Base-by-base conservation (phyloP, 75 land plant genomes). In the Isoetes taiwanensis region DNA sequence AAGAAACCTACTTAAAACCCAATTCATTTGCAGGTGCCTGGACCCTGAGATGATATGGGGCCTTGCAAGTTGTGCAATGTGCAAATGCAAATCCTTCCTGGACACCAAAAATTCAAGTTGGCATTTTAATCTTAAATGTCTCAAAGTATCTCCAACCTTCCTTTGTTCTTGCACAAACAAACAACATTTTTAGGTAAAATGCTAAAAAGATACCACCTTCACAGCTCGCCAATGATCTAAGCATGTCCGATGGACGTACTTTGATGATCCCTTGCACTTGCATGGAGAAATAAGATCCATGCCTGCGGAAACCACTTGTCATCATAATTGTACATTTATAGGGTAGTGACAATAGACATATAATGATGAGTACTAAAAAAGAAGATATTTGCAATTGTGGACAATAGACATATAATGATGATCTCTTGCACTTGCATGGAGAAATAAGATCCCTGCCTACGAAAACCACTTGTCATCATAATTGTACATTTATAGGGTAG, bases 1-100 rank as follows among this genome's bases (percentile, higher is more conserved):
- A 34, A 11, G 99, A 94, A 5, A 94, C 96, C 64, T 94, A 96
- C 58, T 63, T 78, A 62, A 94, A 94, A 8, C 99, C 99, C 77
- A 89, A 30, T 28, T 54, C 42, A 54, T 69, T 17, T 2, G 99
- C 99, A n/a, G 50, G 50, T 46, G 50, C 50, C 50, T 46, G 50
- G 5, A 46, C 50, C 23, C 50, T 46, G n/a, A 46, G 50, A 46
- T 46, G 50, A 19, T 46, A 46, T 14, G 50, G 50, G 8, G 50
- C 5, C 50, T 46, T 46, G 25, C 50, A 46, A 6, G 50, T 46
- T n/a, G 50, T 46, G 19, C 50, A 46, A 23, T 46, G 50, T n/a
- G 50, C 50, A n/a, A 46, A 46, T 3, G 50, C 50, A n/a, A 46
- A 46, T 16, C 50, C 50, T 46, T 46, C 50, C 50, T 37, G 38